Evolutionary conservation across 2,329 filamentous ascomycete species (phyloP).

Genomic region (Stemphylium vesicarium): DNA sequence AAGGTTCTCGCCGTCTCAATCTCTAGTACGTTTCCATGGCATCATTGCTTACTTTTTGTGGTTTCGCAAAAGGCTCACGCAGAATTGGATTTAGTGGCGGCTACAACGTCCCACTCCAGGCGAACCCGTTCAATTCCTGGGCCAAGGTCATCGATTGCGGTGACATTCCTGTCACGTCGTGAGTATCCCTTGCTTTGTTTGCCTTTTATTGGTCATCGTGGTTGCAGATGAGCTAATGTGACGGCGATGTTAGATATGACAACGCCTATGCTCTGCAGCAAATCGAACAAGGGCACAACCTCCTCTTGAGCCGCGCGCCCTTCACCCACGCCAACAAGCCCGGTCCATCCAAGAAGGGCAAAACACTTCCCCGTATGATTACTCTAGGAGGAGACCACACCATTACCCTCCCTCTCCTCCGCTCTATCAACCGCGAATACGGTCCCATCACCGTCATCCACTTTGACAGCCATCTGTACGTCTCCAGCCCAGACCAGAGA

Average conservation of each 20-base stretch:
- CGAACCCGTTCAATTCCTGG: slow-evolving; percentile 83
- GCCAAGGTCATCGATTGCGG: slow-evolving; percentile 82
- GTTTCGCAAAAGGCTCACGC: slow-evolving; percentile 53
- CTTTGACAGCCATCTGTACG: slow-evolving; percentile 66
- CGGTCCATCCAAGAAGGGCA: slow-evolving; percentile 74
- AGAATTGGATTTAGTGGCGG: slow-evolving; percentile 71
- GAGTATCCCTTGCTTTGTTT: slow-evolving; percentile 39
- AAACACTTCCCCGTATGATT: slow-evolving; percentile 80
- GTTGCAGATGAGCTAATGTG: neutral
- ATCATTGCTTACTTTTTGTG: slow-evolving; percentile 48
- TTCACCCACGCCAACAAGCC: slow-evolving; percentile 70
- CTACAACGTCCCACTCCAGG: slow-evolving; percentile 81
- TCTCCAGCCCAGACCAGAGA: neutral
- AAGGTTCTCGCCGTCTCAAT: slow-evolving; percentile 84
- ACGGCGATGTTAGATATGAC: slow-evolving; percentile 66
- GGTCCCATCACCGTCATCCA: slow-evolving; percentile 70
- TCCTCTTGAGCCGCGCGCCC: slow-evolving; percentile 73
- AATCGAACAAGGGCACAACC: slow-evolving; percentile 84
- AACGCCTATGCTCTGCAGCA: slow-evolving; percentile 82
- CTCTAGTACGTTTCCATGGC: slow-evolving; percentile 71
- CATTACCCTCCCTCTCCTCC: slow-evolving; percentile 63
- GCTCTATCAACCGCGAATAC: slow-evolving; percentile 69
- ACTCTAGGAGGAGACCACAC: slow-evolving; percentile 71
- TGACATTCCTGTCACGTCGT: slow-evolving; percentile 85
- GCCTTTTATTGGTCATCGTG: neutral